phyloP scores from a whole-genome alignment of 2,329 filamentous ascomycete genomes.

The Aureobasidium sp. region DNA sequence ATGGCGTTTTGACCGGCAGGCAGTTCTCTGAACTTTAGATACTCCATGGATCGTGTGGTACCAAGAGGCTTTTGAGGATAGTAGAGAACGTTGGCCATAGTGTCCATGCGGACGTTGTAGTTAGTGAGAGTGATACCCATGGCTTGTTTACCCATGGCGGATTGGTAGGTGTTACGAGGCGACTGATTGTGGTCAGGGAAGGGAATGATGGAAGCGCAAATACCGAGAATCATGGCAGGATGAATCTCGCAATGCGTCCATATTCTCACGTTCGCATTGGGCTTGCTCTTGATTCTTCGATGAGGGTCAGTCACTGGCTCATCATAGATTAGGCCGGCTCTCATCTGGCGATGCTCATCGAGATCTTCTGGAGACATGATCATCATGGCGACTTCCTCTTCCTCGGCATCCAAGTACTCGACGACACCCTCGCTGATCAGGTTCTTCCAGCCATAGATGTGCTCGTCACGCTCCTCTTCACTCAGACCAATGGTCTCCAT shows the following conservation, averaged over 20 bases:
- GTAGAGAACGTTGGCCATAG: constrained; percentile 98
- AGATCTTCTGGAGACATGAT: constrained; percentile 97
- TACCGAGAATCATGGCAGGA: constrained; percentile 96
- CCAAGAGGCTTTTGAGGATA: constrained; percentile 97
- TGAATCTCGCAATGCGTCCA: constrained; percentile 99
- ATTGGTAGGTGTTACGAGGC: constrained; percentile 97
- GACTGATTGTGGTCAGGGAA: constrained; percentile 99
- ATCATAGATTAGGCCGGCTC: constrained; percentile 33
- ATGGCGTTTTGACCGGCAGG: constrained; percentile 97
- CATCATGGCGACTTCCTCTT: constrained; percentile 98
- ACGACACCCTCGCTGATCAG: constrained; percentile 78
- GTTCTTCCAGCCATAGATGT: constrained; percentile 80
- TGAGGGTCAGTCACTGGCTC: constrained; percentile 68
- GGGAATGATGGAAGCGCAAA: constrained; percentile 98
- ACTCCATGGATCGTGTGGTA: constrained; percentile 97
- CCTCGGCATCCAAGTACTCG: constrained; percentile 94
- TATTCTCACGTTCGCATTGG: constrained; percentile 80
- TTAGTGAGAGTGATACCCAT: constrained; percentile 99
- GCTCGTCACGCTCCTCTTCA: constrained; percentile 49
- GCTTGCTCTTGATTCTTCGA: constrained; percentile 76
- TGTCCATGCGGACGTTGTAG: constrained; percentile 95
- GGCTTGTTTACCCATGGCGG: constrained; percentile 99
- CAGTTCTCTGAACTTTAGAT: constrained; percentile 93
- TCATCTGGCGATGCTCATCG: constrained; percentile 49
- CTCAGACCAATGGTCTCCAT: constrained; percentile 52